These are phyloP conservation scores for Trametes sp. DNA, from an alignment of 1,284 basidiomycete species.

Conservation along the genomic window DNA sequence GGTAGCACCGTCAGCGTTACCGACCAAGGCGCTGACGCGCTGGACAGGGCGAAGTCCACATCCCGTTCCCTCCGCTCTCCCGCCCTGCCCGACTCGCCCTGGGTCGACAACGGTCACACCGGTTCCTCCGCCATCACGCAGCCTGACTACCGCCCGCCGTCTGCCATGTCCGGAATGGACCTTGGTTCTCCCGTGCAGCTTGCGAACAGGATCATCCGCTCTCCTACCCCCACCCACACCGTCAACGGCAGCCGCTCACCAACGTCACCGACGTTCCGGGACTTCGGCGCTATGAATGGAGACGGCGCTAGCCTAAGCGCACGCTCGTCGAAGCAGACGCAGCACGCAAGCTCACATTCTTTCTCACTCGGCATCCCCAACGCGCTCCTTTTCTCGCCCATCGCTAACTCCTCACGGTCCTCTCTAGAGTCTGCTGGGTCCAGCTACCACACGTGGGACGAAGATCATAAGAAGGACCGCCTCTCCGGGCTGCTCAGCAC, in stretches of 20 bases:
- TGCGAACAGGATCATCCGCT: conserved; percentile 55
- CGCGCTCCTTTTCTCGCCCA: conserved; percentile 67
- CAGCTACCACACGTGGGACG: conserved; percentile 83
- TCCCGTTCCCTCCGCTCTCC: conserved; percentile 61
- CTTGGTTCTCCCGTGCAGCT: conserved; percentile 55
- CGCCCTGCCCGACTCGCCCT: conserved; percentile 64
- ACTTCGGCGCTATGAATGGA: conserved; percentile 41
- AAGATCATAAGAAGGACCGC: conserved; percentile 59
- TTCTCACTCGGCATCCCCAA: conserved; percentile 60
- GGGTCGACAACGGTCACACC: conserved; percentile 46
- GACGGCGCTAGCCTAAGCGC: conserved; percentile 36
- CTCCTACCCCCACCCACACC: conserved; percentile 68
- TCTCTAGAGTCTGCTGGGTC: conserved; percentile 81
- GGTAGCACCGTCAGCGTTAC: conserved; percentile 53
- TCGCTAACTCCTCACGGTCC: conserved; percentile 76
- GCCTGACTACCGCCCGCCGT: conserved; percentile 52
- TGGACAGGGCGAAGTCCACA: conserved; percentile 51
- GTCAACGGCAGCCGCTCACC: conserved; percentile 53
- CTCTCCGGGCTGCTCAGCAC: conserved; percentile 60
- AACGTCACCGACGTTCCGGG: conserved; percentile 58
- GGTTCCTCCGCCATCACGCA: conserved; percentile 35
- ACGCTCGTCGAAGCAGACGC: conserved; percentile 63
- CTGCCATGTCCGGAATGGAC: conserved; percentile 61
- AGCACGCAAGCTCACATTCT: conserved; percentile 30
- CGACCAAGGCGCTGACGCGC: conserved; percentile 31